phyloP scores from a whole-genome alignment of 768 basidiomycete species.

The Leccinum arenicola region DNA sequence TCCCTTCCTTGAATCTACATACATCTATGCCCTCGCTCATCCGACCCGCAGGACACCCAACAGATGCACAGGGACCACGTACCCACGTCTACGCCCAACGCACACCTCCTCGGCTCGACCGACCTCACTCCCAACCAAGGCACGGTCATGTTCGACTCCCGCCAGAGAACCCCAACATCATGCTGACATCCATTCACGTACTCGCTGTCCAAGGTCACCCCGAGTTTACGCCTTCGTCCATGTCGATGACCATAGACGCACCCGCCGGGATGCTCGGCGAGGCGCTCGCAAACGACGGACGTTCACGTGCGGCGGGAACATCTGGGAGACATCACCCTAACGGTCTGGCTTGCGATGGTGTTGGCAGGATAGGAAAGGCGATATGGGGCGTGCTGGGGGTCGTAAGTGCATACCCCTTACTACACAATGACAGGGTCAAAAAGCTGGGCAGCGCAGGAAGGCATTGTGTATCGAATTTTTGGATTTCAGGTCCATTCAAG shows the following conservation, averaged over 20 bases:
- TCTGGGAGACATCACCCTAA: constrained; percentile 23
- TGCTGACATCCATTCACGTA: too few species aligned
- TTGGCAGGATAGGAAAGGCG: constrained; percentile 36
- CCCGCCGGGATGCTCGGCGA: constrained; percentile 51
- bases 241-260: too few species aligned
- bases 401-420: not conserved
- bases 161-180: too few species aligned
- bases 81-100: too few species aligned
- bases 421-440: too few species aligned
- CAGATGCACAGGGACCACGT: not conserved
- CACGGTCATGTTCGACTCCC: too few species aligned
- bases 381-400: not conserved
- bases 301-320: constrained; percentile 31
- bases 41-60: not conserved
- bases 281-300: constrained; percentile 37
- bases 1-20: not conserved
- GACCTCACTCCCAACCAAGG: too few species aligned
- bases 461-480: too few species aligned
- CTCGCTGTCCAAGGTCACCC: too few species aligned
- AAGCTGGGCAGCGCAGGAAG: not conserved
- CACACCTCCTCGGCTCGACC: not conserved
- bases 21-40: not conserved
- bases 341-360: constrained; percentile 43
- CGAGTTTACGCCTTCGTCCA: too few species aligned
- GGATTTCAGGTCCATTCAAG: too few species aligned